Base-by-base conservation (phyloP, 352 stramenopile genomes). In the Pythium oligandrum region DNA sequence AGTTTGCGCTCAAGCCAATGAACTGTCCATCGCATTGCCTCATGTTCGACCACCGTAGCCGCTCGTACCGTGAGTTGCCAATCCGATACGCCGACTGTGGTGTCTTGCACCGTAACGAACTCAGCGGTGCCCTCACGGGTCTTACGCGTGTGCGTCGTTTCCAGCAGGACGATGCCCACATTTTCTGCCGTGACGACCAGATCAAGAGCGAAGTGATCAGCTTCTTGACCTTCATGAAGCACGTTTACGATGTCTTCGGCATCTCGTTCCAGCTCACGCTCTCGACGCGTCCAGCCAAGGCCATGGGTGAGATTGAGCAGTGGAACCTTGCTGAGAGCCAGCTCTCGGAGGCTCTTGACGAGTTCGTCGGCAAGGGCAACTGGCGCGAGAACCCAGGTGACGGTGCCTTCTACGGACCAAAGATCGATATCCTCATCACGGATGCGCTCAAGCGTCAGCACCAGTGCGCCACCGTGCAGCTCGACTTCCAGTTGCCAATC, bases 1-100 rank as follows among this genome's bases (percentile, higher is more conserved):
- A 96, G 65, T 96, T 88, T 67, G 86, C 89, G n/a, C 90, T 98
- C 61, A 99, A 99, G 77, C 97, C 97, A 40, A 99, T 99, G 97
- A 99, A 99, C 75, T 99, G 97, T 73, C 97, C 97, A 33, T 96
- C 92, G n/a, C 96, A 99, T 55, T 99, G 96, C 70, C 68, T 99
- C 30, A 97, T 99, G 85, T 99, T 99, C 77, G 86, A 75, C 49
- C 88, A 96, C 64, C 67, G 83, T 40, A 81, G 97, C 61, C 82
- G 95, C 38, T 98, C 90, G 52, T 99, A 98, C 69, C 87, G 96
- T 71, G 97, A 99, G 68, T 79, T 99, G 44, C 97, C 97, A 6
- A 78, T 99, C 46, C 90, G 97, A 38, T 88, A 97, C 56, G 96
- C 97, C n/a, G 97, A 99, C 68, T 99, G 98, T 73, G 96, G 96